Evolutionary conservation across 306 rosid genomes (phyloP).

Genomic region (Prunus campanulata): DNA sequence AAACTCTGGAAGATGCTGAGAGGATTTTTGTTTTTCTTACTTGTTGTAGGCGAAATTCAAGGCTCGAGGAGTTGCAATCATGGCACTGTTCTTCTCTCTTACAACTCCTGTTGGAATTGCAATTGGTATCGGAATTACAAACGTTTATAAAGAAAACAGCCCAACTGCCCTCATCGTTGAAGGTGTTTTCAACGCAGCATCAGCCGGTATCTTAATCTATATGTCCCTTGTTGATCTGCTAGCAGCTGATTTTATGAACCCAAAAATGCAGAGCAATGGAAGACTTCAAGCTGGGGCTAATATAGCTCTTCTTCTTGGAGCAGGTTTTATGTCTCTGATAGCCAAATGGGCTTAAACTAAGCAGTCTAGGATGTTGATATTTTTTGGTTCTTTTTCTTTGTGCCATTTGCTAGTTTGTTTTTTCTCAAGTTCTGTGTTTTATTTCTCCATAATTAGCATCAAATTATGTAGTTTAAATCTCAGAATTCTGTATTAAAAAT

Average conservation of each 20-base stretch:
- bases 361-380: neutral
- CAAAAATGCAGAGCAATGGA: constrained; percentile 24
- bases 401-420: neutral
- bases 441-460: neutral
- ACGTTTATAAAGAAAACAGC: constrained; percentile 40
- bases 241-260: constrained; percentile 39
- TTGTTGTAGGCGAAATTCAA: constrained; percentile 44
- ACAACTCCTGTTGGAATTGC: constrained; percentile 60
- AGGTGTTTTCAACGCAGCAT: constrained; percentile 54
- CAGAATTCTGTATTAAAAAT: neutral
- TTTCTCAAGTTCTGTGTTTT: neutral
- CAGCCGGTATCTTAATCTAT: constrained; percentile 59
- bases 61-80: constrained; percentile 10
- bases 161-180: constrained; percentile 45
- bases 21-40: neutral
- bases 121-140: constrained; percentile 46
- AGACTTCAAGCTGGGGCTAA: constrained; percentile 29
- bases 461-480: neutral
- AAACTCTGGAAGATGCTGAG: neutral
- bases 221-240: constrained; percentile 57
- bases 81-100: constrained; percentile 53
- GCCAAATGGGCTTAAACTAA: constrained; percentile 35
- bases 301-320: constrained; percentile 23
- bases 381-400: neutral
- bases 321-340: constrained; percentile 35